These are phyloP conservation scores for Fusarium tricinctum DNA, from an alignment of 2,329 filamentous ascomycete species.

Conservation along the genomic window DNA sequence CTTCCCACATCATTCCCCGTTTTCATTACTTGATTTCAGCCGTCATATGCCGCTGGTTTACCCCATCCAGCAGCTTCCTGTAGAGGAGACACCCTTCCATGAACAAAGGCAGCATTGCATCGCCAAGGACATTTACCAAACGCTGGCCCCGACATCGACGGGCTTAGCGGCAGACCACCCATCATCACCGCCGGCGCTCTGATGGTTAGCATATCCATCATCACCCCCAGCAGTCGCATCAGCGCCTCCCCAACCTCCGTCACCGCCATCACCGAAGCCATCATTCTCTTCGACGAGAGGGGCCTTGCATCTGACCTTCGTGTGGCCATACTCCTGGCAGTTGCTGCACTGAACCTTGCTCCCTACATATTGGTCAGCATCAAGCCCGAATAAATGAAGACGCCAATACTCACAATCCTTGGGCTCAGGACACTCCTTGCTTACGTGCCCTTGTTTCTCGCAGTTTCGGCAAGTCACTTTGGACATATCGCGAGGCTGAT, in stretches of 20 bases:
- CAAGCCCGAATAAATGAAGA: background rate
- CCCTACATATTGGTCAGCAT: constrained; percentile 51
- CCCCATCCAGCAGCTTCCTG: background rate
- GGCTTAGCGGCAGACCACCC: constrained; percentile 15
- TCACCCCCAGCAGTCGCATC: constrained; percentile 10
- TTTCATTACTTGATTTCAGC: constrained; percentile 1
- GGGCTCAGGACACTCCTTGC: constrained; percentile 73
- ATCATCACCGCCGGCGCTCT: constrained; percentile 17
- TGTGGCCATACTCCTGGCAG: constrained; percentile 58
- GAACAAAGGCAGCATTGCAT: background rate
- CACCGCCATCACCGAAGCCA: constrained; percentile 21
- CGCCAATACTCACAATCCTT: constrained; percentile 54
- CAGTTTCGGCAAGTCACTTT: constrained; percentile 73
- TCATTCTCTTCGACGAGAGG: constrained; percentile 44
- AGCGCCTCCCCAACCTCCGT: constrained; percentile 23
- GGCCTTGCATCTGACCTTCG: constrained; percentile 57
- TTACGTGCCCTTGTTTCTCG: constrained; percentile 70
- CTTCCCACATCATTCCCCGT: constrained; percentile 9
- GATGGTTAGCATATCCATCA: constrained; percentile 16
- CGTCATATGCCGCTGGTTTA: constrained; percentile 3
- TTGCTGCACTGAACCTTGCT: constrained; percentile 58
- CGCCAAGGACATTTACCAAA: constrained; percentile 36
- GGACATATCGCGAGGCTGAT: constrained; percentile 60
- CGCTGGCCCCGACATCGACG: background rate
- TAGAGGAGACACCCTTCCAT: background rate